Evolutionary conservation across 2,329 filamentous ascomycete genomes (phyloP), one percentile per base, ranked within the genome.

Genomic region (Aspergillus sp.): DNA sequence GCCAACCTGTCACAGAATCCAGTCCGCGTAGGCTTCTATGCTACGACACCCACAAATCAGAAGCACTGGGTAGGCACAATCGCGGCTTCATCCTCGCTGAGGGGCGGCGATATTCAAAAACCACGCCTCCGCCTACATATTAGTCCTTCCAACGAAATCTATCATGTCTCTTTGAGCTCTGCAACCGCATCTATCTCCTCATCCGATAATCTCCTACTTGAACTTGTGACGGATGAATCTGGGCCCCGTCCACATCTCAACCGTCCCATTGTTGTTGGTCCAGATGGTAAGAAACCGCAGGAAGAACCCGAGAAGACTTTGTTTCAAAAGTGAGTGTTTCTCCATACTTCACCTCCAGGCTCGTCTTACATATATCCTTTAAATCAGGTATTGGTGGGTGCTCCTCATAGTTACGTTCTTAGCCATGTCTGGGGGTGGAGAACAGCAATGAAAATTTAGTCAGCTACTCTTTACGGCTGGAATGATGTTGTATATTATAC

Each of bases 1-100:
- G 60, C 21, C 23, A 37, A 57, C 40, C 27, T 21, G 11, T 73
- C 81, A 64, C 74, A 80, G 54, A 77, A 80, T 66, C 81, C 85
- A 62, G 73, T 84, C 46, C 79, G 82, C 40, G 74, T 85, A 6
- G 83, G 82, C 58, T 78, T 84, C 35, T 81, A 77, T 64, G 83
- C 65, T 40, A 62, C 63, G 19, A 71, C 68, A 1, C 57, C 67
- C 1, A 62, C 67, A 25, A 70, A 70, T 45, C 49, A 67, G 15
- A 73, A 70, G 52, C 70, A 75, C 67, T 77, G 75, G 75, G 68
- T 73, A 8, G 75, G 76, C 6, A 75, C 73, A 37, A 65, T 79
- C 15, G 71, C 75, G 8, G 76, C 76, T 6, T 55, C 70, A 21
- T 70, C 72, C 12, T 66, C 73, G 2, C 70, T 79, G 50, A 48